Base-by-base conservation (phyloP, 1,139 yeast species). In the Torulaspora pretoriensis region DNA sequence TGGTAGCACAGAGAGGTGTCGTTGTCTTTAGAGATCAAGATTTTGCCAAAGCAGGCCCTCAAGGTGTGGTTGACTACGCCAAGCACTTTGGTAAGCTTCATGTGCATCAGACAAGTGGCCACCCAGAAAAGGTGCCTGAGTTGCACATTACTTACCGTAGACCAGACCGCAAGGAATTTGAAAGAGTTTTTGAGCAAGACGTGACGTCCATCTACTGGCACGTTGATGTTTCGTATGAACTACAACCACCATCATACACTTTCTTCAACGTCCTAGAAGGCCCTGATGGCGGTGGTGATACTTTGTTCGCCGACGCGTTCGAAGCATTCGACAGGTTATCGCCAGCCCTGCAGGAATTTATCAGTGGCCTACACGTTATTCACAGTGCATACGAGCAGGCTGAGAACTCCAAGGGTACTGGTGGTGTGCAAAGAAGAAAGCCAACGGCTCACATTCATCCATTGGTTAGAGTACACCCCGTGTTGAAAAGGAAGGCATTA, bases 341-440 rank as follows among this genome's bases (percentile, higher is more conserved):
- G 1, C 85, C 85, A 12, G 70, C 69, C 8, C 71, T 83, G 61
- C 74, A 78, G 58, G 66, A 74, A 49, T 72, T 77, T 57, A 65
- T 82, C 48, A 77, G 75, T 43, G 77, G 78, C 3, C 71, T 80
- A 50, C 74, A 77, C 47, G 89, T 82, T 7, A 65, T 77, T 38
- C 89, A 83, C 61, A 75, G 85, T n/a, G 81, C 85, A 1, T 74
- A 68, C 33, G 85, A 81, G 46, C 90, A 83, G 66, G 89, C 89
- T 2, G 64, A 64, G 4, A 78, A 74, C 56, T 72, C 88, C 2
- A 63, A 67, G 42, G 63, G 65, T 8, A 70, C 68, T 37, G 88
- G 87, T 12, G 79, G 81, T 30, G 71, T 80, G 40, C 85, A 81
- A 51, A 77, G 87, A 64, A 75, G 86, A 53, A 73, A 70, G 34